These are phyloP conservation scores for Ottelia alismoides DNA, from an alignment of 106 monocot genomes.

Conservation along the genomic window DNA sequence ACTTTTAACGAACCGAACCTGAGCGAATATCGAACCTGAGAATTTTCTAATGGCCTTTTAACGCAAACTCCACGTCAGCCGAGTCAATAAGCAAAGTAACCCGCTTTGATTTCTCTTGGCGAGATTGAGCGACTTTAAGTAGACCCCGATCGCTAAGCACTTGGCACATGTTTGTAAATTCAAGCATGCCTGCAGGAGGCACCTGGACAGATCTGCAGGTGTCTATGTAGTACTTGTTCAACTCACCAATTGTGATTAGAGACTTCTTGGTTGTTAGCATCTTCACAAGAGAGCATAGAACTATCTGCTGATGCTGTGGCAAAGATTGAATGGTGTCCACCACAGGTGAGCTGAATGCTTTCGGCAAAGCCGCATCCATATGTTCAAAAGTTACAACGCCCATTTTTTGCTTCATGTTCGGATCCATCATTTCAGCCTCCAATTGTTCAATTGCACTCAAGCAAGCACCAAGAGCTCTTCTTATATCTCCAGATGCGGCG, in stretches of 20 bases:
- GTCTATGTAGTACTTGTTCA: slow-evolving; percentile 65
- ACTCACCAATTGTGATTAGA: slow-evolving; percentile 54
- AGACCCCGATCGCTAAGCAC: slow-evolving; percentile 82
- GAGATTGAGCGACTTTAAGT: slow-evolving; percentile 53
- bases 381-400: slow-evolving; percentile 64
- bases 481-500: slow-evolving; percentile 95
- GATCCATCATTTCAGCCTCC: slow-evolving; percentile 40
- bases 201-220: slow-evolving; percentile 58
- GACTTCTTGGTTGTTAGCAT: slow-evolving; percentile 44
- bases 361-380: slow-evolving; percentile 74
- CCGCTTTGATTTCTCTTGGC: slow-evolving; percentile 44
- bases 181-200: slow-evolving; percentile 44
- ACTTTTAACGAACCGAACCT: too few species aligned
- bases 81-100: slow-evolving; percentile 50
- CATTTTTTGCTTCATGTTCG: slow-evolving; percentile 14
- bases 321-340: slow-evolving; percentile 72
- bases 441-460: slow-evolving; percentile 80
- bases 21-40: too few species aligned
- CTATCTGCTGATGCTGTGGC: slow-evolving; percentile 96
- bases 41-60: too few species aligned
- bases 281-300: slow-evolving; percentile 68
- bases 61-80: slow-evolving; percentile 64
- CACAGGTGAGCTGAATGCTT: slow-evolving; percentile 68
- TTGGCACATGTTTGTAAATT: slow-evolving; percentile 74
- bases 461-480: slow-evolving; percentile 83